Percentiles rank a stretch among this genome's conserved stretches.
phyloP scores from a whole-genome alignment of 805 yeast genomes.

The Dipodascus albidus region DNA sequence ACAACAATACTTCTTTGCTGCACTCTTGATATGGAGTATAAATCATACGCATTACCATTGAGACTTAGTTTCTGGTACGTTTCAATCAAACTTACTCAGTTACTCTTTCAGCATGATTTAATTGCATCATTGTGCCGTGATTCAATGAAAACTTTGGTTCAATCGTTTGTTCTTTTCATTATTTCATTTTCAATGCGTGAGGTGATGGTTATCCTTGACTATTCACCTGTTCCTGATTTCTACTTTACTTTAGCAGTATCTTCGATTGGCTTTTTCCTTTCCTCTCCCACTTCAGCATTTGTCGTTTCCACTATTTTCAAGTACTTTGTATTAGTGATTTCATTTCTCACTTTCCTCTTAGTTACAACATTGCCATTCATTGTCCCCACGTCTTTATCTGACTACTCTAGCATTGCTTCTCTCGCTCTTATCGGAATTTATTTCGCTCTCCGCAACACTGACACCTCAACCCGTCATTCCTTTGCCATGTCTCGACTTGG shows the following conservation, averaged over 20 bases:
- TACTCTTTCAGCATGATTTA: background rate
- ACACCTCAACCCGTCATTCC: background rate
- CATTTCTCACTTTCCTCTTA: background rate
- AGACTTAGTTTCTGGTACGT: background rate
- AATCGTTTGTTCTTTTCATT: background rate
- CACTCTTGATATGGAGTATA: background rate
- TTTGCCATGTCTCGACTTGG: background rate
- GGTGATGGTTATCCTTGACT: background rate
- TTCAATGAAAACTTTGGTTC: background rate
- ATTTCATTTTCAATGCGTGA: background rate
- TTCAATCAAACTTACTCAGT: background rate
- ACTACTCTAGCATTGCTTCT: background rate
- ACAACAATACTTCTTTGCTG: background rate
- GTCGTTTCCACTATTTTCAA: background rate
- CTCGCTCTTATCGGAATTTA: background rate
- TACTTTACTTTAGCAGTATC: background rate
- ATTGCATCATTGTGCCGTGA: background rate
- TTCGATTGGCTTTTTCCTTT: background rate
- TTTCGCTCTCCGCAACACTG: background rate
- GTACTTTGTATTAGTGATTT: background rate
- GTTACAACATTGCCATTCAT: background rate
- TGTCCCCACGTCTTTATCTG: background rate
- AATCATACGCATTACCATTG: background rate
- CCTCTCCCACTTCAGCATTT: background rate
- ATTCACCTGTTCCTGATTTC: background rate